These are phyloP conservation scores for Penicillium decumbens DNA, from an alignment of 2,329 filamentous ascomycete species.

Conservation along the genomic window DNA sequence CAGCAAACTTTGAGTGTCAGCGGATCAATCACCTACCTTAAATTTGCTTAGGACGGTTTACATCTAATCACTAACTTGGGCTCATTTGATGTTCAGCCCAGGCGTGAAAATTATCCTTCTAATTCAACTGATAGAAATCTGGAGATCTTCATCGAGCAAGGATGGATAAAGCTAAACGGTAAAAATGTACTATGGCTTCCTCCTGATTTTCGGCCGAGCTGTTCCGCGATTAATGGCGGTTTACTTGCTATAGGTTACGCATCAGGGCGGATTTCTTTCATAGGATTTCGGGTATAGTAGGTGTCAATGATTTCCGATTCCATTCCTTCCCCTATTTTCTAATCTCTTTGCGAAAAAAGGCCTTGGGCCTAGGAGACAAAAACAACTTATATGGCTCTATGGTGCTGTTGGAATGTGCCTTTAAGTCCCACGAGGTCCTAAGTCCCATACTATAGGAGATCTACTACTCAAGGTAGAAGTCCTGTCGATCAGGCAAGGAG, in stretches of 20 bases:
- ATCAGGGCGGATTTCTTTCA: conserved; percentile 10
- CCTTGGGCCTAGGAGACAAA: no score
- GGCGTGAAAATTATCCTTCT: neutral
- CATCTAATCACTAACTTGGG: neutral
- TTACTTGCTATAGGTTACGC: conserved; percentile 10
- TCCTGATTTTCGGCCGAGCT: conserved; percentile 7
- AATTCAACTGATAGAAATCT: neutral
- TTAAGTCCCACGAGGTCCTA: no score
- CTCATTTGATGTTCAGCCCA: neutral
- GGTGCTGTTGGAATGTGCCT: no score
- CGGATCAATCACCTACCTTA: no score
- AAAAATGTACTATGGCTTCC: conserved; percentile 15
- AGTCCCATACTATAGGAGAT: no score
- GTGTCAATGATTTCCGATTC: neutral
- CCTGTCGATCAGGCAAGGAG: no score
- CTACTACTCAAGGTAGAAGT: no score
- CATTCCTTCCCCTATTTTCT: neutral
- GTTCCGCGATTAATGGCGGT: conserved; percentile 1
- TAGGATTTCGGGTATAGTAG: neutral
- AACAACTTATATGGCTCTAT: no score
- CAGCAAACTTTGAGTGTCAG: no score
- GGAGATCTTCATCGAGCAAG: conserved; percentile 1
- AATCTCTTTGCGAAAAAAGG: no score
- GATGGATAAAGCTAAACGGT: conserved; percentile 11
- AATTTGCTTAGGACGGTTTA: neutral